Evolutionary conservation across 2,329 filamentous ascomycete species (phyloP), one percentile per base, ranked within the genome.

Genomic region (Hirsutella thompsonii): DNA sequence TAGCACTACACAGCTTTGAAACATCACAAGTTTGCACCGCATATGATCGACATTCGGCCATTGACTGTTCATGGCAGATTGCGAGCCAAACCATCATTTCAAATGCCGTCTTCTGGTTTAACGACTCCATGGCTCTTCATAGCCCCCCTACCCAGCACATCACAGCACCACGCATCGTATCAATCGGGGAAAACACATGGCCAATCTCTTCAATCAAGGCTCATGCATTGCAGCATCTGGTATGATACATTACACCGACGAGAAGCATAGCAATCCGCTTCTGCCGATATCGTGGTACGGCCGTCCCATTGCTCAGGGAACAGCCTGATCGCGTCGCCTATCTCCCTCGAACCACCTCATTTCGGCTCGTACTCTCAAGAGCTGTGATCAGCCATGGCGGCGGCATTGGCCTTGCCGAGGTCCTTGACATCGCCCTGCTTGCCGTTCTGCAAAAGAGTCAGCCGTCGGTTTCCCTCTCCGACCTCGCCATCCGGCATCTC

Each of bases 391-490:
- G 52, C 52, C 53, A 58, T 57, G 49, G 53, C 55, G 46, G 60
- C 55, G 40, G 60, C 56, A 59, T 76, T 76, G 56, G 72, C 74
- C 34, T 71, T 63, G 41, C 63, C 76, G 52, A 95, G 69, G 61
- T 72, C 78, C 76, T 85, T 84, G 59, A 71, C 53, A 37, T 96
- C 90, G 62, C 87, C 83, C 72, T 93, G 86, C 79, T 94, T 95
- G 74, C 92, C 92, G 70, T 88, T 87, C 92, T 96, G 66, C 55
- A 59, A 55, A 57, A 59, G 51, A 57, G 58, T 56, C 56, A 52
- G 49, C 46, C 44, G 49, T 57, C 49, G 53, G 52, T 50, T 41
- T n/a, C n/a, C 40, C 32, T 29, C 23, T 11, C 13, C 40, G 34
- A 20, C 36, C 40, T 39, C 14, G 34, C 38, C 21, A 39, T 28